Evolutionary conservation across 2,329 filamentous ascomycete species (phyloP).

Genomic region (Pseudogymnoascus verrucosus): DNA sequence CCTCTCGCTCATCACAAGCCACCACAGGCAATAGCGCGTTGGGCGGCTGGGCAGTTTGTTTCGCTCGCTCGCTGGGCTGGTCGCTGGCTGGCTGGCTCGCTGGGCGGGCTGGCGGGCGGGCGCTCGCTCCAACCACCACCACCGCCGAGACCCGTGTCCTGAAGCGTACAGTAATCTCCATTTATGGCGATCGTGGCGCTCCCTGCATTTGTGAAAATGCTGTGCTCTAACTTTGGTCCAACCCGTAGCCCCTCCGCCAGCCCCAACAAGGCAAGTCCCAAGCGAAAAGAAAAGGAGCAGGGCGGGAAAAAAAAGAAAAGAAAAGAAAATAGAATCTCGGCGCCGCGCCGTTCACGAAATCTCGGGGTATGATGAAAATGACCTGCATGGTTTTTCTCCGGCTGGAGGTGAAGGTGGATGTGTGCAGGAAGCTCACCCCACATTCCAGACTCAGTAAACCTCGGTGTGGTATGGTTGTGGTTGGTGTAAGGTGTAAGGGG

Average conservation of each 20-base stretch:
- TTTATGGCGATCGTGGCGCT: constrained; percentile 1
- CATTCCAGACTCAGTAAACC: constrained; percentile 2
- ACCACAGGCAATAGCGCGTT: neutral
- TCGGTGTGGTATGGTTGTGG: neutral
- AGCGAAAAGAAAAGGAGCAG: neutral
- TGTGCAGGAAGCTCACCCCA: constrained; percentile 1
- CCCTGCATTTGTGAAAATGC: neutral
- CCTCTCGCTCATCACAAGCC: neutral
- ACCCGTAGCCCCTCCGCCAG: neutral
- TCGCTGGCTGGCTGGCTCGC: neutral
- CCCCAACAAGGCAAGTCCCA: constrained; percentile 2
- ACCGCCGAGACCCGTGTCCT: constrained; percentile 4
- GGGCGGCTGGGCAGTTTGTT: neutral
- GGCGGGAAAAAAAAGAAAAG: neutral
- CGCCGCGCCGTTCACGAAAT: neutral
- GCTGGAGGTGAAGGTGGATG: neutral
- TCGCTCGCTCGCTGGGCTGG: neutral
- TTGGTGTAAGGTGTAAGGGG: neutral
- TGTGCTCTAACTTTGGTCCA: neutral
- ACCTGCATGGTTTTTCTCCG: neutral
- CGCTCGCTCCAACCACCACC: neutral
- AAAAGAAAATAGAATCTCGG: neutral
- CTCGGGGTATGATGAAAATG: constrained; percentile 3
- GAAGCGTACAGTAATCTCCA: constrained; percentile 6
- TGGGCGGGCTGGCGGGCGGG: neutral